These are phyloP conservation scores for Marasmius tenuissimus DNA, from an alignment of 1,284 basidiomycete species.

Conservation along the genomic window DNA sequence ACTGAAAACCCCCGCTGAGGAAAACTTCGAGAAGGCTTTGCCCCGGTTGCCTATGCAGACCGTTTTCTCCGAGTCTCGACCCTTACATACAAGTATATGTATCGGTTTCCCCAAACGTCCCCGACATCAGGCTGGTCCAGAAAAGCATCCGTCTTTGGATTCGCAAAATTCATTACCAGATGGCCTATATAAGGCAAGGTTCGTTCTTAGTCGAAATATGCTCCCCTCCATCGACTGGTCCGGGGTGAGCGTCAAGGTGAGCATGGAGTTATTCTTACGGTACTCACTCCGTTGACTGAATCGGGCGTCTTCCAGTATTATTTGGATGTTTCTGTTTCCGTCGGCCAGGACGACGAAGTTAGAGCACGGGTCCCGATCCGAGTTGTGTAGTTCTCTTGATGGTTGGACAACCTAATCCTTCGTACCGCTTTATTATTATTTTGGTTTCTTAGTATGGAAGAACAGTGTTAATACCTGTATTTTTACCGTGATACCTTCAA, in stretches of 20 bases:
- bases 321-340: constrained; percentile 62
- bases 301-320: constrained; percentile 50
- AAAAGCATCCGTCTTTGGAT: constrained; percentile 47
- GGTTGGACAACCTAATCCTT: neutral
- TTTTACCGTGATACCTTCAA: too few relatives aligned
- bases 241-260: constrained; percentile 65
- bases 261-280: constrained; percentile 17
- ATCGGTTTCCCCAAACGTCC: constrained; percentile 72
- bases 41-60: constrained; percentile 43
- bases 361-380: constrained; percentile 60
- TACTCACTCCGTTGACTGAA: too few relatives aligned
- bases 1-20: constrained; percentile 19
- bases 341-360: constrained; percentile 55
- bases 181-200: constrained; percentile 60
- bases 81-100: constrained; percentile 51
- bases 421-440: neutral
- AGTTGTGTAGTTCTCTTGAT: constrained; percentile 38
- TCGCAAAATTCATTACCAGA: constrained; percentile 54
- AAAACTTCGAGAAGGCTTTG: constrained; percentile 27
- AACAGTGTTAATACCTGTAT: too few relatives aligned
- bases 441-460: neutral
- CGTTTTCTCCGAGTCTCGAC: constrained; percentile 46
- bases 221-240: constrained; percentile 65
- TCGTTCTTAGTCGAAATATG: constrained; percentile 55
- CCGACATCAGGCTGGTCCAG: constrained; percentile 35